Percentiles rank a stretch among this genome's conserved stretches.
phyloP scores from a whole-genome alignment of 148 eudicot genomes.

The Rheum nobile region DNA sequence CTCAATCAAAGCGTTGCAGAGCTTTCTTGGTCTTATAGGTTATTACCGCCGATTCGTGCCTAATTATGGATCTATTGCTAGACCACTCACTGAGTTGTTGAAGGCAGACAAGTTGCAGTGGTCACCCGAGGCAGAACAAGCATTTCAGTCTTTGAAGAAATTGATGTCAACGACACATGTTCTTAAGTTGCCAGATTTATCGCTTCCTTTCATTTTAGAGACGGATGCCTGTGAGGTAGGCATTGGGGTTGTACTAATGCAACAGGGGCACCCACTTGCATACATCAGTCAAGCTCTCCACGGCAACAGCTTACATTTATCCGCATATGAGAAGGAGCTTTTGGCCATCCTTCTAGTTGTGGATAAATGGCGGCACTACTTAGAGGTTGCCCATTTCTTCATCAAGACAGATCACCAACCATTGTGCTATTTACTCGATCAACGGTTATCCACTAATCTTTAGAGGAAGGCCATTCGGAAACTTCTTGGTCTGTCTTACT shows the following conservation, averaged over 20 bases:
- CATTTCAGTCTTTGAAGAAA: not conserved
- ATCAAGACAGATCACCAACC: not conserved
- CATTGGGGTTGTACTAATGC: not conserved
- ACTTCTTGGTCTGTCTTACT: not conserved
- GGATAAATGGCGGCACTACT: constrained; percentile 4
- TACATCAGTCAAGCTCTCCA: constrained; percentile 6
- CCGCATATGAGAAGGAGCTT: constrained; percentile 10
- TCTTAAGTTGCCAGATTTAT: not conserved
- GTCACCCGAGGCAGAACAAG: not conserved
- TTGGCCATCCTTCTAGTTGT: constrained; percentile 10
- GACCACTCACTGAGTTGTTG: not conserved
- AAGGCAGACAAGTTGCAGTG: not conserved
- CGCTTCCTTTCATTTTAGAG: too few relatives aligned
- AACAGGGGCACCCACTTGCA: constrained; percentile 3
- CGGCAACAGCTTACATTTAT: not conserved
- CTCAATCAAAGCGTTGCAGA: not conserved
- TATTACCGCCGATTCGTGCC: constrained; percentile 4
- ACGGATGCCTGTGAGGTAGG: constrained; percentile 9
- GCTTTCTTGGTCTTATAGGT: not conserved
- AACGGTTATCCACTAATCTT: not conserved
- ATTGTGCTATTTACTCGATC: constrained; percentile 4
- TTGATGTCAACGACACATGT: not conserved
- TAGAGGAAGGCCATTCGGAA: not conserved
- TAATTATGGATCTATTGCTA: not conserved
- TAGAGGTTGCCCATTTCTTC: not conserved